Conservation (phyloP, 805 yeast genomes). For the Yamadazyma phyllophila region DNA sequence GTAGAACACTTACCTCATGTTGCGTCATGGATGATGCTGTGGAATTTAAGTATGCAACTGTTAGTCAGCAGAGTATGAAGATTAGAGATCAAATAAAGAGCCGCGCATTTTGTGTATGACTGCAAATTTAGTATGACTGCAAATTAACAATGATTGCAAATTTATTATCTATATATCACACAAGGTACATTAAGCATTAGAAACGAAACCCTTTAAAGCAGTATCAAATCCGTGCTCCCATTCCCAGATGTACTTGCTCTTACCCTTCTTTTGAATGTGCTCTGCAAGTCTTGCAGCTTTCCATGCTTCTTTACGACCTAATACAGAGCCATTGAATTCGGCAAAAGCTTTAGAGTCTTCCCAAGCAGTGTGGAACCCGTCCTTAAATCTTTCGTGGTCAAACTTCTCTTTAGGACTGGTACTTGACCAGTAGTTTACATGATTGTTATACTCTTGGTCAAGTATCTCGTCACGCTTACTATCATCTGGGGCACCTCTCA, state of each 20-base stretch:
- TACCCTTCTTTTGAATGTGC: conserved; percentile 57
- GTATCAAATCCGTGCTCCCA: conserved; percentile 83
- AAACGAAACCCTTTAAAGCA: conserved; percentile 50
- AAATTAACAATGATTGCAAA: neutral
- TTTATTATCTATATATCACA: neutral
- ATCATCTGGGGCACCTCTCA: conserved; percentile 37
- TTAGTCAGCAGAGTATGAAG: neutral
- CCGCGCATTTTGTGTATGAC: neutral
- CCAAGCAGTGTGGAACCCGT: conserved; percentile 78
- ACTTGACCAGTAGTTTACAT: conserved; percentile 65
- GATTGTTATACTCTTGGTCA: conserved; percentile 41
- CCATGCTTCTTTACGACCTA: conserved; percentile 79
- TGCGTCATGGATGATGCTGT: conserved; percentile 1
- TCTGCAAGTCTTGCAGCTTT: conserved; percentile 57
- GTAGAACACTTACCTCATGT: conserved; percentile 4
- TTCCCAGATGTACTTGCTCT: conserved; percentile 69
- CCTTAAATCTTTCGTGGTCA: conserved; percentile 79
- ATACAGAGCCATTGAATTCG: conserved; percentile 59
- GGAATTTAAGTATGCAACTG: neutral
- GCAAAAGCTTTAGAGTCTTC: conserved; percentile 69
- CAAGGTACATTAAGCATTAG: neutral
- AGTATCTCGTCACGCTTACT: conserved; percentile 40
- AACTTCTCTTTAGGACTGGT: conserved; percentile 57
- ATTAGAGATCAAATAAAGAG: neutral
- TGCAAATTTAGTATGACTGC: too few relatives aligned